A percentile compares a stretch with the other conserved stretches of the same genome.
phyloP scores from a whole-genome alignment of 2,329 filamentous ascomycete genomes.

The Fusarium oligoseptatum region DNA sequence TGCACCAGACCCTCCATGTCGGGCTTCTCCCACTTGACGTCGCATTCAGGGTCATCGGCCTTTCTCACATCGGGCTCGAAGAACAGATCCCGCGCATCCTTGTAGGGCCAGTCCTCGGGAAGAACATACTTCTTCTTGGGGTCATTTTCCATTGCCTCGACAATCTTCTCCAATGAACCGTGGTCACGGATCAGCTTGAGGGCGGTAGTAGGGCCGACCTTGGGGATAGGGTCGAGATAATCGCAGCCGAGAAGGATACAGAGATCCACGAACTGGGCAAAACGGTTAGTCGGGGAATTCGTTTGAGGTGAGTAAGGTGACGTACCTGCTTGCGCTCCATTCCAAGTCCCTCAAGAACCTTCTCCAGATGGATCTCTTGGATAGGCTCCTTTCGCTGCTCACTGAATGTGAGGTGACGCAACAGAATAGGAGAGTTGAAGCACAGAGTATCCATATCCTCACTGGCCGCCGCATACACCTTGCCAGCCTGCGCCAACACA shows the following conservation, averaged over 20 bases:
- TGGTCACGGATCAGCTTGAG: slow-evolving; percentile 95
- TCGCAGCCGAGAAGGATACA: slow-evolving; percentile 98
- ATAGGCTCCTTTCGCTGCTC: slow-evolving; percentile 98
- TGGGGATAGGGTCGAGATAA: slow-evolving; percentile 96
- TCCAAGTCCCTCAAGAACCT: slow-evolving; percentile 84
- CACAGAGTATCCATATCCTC: slow-evolving; percentile 99
- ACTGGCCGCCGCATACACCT: slow-evolving; percentile 95
- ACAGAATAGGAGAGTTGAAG: slow-evolving; percentile 90
- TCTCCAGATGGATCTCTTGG: slow-evolving; percentile 91
- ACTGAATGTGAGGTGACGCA: slow-evolving; percentile 95
- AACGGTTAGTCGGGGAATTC: slow-evolving; percentile 18
- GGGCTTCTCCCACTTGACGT: slow-evolving; percentile 98
- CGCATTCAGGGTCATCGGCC: slow-evolving; percentile 87
- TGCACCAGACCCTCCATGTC: slow-evolving; percentile 91
- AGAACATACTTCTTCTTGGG: slow-evolving; percentile 84
- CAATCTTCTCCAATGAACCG: slow-evolving; percentile 86
- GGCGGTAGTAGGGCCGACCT: slow-evolving; percentile 91
- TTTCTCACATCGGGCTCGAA: slow-evolving; percentile 88
- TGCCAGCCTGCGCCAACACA: slow-evolving; percentile 86
- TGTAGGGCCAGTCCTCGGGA: slow-evolving; percentile 97
- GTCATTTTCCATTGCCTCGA: slow-evolving; percentile 83
- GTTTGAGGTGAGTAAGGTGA: background rate
- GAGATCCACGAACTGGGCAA: slow-evolving; percentile 87
- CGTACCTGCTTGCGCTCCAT: slow-evolving; percentile 89
- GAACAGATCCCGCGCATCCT: slow-evolving; percentile 92